Evolutionary conservation across 2,329 filamentous ascomycete species (phyloP).

Genomic region (Fusarium oligoseptatum): DNA sequence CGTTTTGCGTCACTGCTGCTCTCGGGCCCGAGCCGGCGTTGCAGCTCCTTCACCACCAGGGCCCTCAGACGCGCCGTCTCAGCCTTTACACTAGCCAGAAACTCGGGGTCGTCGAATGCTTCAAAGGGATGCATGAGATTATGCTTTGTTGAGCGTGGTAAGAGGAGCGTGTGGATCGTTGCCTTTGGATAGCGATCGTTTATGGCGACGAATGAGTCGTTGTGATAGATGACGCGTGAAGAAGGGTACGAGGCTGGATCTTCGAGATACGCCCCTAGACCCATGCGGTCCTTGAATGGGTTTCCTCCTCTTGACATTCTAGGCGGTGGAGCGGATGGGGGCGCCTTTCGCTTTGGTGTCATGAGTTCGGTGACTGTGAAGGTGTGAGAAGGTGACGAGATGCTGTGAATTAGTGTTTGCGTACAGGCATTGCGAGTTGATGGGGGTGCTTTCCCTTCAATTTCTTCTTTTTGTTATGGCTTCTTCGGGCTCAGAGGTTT

Average conservation of each 20-base stretch:
- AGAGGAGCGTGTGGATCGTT: constrained; percentile 86
- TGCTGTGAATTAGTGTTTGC: constrained; percentile 3
- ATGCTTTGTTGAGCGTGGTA: constrained; percentile 76
- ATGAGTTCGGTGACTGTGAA: constrained; percentile 51
- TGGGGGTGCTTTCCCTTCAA: constrained; percentile 50
- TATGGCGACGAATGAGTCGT: constrained; percentile 79
- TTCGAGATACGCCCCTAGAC: constrained; percentile 75
- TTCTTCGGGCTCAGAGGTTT: constrained; percentile 53
- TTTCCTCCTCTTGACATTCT: constrained; percentile 40
- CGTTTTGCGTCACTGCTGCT: constrained; percentile 75
- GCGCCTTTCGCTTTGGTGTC: constrained; percentile 53
- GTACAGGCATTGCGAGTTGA: constrained; percentile 59
- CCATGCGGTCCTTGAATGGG: constrained; percentile 67
- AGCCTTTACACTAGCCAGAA: constrained; percentile 72
- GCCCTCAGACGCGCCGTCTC: constrained; percentile 72
- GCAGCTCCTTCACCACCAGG: constrained; percentile 81
- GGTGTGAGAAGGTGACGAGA: constrained; percentile 16
- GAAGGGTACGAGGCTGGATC: constrained; percentile 72
- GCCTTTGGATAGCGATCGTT: constrained; percentile 90
- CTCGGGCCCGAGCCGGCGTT: constrained; percentile 72
- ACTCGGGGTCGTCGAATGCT: constrained; percentile 77
- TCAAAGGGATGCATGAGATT: constrained; percentile 80
- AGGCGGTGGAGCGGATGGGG: constrained; percentile 26
- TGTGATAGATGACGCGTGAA: constrained; percentile 74
- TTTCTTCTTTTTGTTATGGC: constrained; percentile 59